A percentile compares a stretch with the other conserved stretches of the same genome.
Evolutionary conservation across 1,284 basidiomycete species (phyloP).

Genomic region (Mycena citricolor): DNA sequence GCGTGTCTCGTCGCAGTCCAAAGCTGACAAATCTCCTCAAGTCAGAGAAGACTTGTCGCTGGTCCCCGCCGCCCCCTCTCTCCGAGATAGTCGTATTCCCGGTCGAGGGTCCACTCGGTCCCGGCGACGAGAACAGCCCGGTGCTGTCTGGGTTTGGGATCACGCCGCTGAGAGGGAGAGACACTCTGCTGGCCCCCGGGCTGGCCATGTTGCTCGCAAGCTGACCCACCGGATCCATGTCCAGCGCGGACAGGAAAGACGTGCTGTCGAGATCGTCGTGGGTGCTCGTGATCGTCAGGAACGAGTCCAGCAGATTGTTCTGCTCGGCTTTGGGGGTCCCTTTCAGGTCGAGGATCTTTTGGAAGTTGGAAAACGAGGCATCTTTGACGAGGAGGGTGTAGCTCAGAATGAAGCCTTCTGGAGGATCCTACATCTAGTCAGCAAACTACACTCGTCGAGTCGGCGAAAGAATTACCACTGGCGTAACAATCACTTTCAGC

Average conservation of each 20-base stretch:
- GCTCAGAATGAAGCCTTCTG: slow-evolving; percentile 91
- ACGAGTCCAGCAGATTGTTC: slow-evolving; percentile 87
- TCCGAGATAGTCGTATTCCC: slow-evolving; percentile 44
- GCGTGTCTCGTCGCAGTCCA: slow-evolving; percentile 74
- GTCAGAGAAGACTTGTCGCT: slow-evolving; percentile 81
- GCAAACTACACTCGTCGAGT: no score
- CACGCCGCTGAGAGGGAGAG: slow-evolving; percentile 42
- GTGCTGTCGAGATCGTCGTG: slow-evolving; percentile 82
- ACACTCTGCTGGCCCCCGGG: slow-evolving; percentile 57
- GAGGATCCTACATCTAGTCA: slow-evolving; percentile 62
- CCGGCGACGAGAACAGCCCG: slow-evolving; percentile 60
- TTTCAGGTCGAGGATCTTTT: slow-evolving; percentile 97
- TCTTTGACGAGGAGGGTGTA: slow-evolving; percentile 92
- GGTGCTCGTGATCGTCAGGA: slow-evolving; percentile 87
- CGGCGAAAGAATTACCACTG: slow-evolving; percentile 55
- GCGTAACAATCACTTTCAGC: slow-evolving; percentile 91
- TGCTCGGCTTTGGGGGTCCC: slow-evolving; percentile 86
- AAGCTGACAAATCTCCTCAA: slow-evolving; percentile 84
- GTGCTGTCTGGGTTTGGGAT: slow-evolving; percentile 27
- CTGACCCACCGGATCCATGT: slow-evolving; percentile 81
- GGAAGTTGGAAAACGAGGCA: slow-evolving; percentile 92
- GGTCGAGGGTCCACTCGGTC: slow-evolving; percentile 53
- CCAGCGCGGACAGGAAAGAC: slow-evolving; percentile 88
- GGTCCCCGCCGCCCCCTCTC: slow-evolving; percentile 41
- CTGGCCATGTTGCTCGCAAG: slow-evolving; percentile 51